Percentiles rank a stretch among this genome's conserved stretches.
These are phyloP conservation scores for Xylariales sp. DNA, from an alignment of 2,329 filamentous ascomycete genomes.

Conservation along the genomic window DNA sequence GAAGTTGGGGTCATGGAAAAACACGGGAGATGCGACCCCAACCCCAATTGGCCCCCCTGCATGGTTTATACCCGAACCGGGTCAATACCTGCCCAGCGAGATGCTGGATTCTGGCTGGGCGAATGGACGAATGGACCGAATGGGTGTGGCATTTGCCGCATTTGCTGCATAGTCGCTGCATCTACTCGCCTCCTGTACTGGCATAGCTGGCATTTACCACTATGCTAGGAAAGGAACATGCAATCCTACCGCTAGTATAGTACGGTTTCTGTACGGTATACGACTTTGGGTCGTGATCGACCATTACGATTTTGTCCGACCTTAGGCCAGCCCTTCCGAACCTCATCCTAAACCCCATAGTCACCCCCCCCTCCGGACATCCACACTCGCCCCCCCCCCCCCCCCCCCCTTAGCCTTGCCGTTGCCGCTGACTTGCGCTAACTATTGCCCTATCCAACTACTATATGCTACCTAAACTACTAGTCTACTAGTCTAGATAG, in stretches of 20 bases:
- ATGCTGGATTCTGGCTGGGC: no score
- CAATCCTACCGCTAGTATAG: not conserved
- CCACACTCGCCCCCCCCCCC: not conserved
- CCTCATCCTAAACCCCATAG: conserved; percentile 4
- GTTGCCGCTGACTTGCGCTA: conserved; percentile 19
- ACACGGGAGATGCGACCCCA: conserved; percentile 39
- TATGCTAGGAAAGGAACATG: not conserved
- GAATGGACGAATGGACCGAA: no score
- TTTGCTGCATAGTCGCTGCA: no score
- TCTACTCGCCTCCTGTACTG: no score
- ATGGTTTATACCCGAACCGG: conserved; percentile 32
- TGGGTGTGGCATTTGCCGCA: no score
- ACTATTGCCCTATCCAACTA: not conserved
- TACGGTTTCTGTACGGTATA: no score
- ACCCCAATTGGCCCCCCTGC: conserved; percentile 15
- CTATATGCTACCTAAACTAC: not conserved
- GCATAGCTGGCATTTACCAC: no score
- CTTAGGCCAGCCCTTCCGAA: conserved; percentile 16
- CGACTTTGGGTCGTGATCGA: conserved; percentile 22
- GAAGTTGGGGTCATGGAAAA: conserved; percentile 40
- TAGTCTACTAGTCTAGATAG: not conserved
- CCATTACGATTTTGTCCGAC: conserved; percentile 38
- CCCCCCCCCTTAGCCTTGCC: conserved; percentile 21
- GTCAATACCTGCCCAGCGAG: conserved; percentile 15
- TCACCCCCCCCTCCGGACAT: not conserved